phyloP scores from a whole-genome alignment of 2,329 filamentous ascomycete genomes.

The Fusarium chlamydosporum region DNA sequence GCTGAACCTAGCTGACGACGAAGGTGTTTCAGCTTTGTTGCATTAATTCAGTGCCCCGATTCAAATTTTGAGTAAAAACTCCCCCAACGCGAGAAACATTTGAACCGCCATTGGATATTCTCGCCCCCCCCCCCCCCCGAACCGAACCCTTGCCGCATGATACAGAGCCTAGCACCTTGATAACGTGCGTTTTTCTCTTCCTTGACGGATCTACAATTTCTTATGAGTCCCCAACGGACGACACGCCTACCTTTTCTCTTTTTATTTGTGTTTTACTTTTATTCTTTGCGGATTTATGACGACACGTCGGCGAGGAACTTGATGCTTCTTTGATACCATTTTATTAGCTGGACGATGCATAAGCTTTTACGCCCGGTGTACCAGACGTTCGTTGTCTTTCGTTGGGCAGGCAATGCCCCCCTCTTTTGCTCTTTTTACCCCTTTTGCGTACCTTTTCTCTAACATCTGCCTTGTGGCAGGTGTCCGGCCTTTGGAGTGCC shows the following conservation, averaged over 20 bases:
- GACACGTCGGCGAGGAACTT: conserved; percentile 48
- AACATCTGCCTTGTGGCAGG: conserved; percentile 28
- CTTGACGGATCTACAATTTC: conserved; percentile 38
- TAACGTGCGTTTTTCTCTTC: conserved; percentile 30
- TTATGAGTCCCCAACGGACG: conserved; percentile 42
- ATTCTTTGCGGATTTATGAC: conserved; percentile 45
- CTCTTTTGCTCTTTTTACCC: conserved; percentile 21
- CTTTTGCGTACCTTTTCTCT: conserved; percentile 40
- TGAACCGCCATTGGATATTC: too few species aligned
- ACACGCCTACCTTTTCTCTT: conserved; percentile 19
- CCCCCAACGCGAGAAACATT: too few species aligned
- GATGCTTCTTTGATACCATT: conserved; percentile 50
- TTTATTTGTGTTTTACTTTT: conserved; percentile 17
- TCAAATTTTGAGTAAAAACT: too few species aligned
- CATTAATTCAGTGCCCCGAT: too few species aligned
- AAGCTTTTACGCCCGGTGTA: conserved; percentile 46
- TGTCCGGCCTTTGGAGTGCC: conserved; percentile 28
- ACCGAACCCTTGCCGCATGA: conserved; percentile 14
- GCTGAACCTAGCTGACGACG: too few species aligned
- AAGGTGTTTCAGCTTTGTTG: too few species aligned
- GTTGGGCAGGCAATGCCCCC: conserved; percentile 33
- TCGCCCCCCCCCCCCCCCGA: too few species aligned
- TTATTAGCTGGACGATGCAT: conserved; percentile 50
- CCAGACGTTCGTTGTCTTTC: conserved; percentile 46
- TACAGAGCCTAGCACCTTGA: conserved; percentile 26